These are phyloP conservation scores for Tieghemostelium lacteum DNA, from an alignment of 78 protist genomes.

Conservation along the genomic window DNA sequence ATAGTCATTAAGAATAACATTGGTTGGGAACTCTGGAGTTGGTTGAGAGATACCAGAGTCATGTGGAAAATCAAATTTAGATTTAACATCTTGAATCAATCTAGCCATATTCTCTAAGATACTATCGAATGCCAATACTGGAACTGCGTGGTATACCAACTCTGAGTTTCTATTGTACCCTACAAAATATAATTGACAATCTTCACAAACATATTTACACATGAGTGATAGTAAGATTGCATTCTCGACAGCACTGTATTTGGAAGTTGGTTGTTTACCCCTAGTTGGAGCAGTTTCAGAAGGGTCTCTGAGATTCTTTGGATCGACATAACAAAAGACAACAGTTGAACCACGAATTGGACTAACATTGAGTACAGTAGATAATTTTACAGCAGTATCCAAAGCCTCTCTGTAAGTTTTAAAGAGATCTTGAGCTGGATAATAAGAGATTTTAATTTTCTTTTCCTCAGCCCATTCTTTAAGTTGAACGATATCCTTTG, in stretches of 20 bases:
- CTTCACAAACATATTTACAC: conserved; percentile 88
- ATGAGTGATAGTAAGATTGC: conserved; percentile 85
- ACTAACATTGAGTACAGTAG: conserved; percentile 86
- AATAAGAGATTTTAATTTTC: conserved; percentile 37
- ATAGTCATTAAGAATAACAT: not conserved
- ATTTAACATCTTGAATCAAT: not conserved
- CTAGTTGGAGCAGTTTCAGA: not conserved
- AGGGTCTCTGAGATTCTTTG: not conserved
- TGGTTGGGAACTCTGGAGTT: not conserved
- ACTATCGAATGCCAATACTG: conserved; percentile 19
- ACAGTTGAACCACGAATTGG: conserved; percentile 88
- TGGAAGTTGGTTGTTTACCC: conserved; percentile 6
- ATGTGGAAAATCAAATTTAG: not conserved
- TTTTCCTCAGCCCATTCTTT: conserved; percentile 44
- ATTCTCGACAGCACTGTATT: conserved; percentile 60
- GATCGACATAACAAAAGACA: conserved; percentile 68
- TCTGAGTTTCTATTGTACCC: not conserved
- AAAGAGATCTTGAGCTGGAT: conserved; percentile 54
- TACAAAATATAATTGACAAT: conserved; percentile 78
- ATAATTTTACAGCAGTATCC: conserved; percentile 80
- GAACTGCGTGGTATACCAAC: not conserved
- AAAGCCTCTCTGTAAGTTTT: conserved; percentile 73
- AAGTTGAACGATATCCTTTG: conserved; percentile 38
- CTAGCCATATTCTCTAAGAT: conserved; percentile 79
- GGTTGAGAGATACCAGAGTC: not conserved